These are phyloP conservation scores for Breviolum minutum DNA, from an alignment of 73 alveolate species.

Conservation along the genomic window DNA sequence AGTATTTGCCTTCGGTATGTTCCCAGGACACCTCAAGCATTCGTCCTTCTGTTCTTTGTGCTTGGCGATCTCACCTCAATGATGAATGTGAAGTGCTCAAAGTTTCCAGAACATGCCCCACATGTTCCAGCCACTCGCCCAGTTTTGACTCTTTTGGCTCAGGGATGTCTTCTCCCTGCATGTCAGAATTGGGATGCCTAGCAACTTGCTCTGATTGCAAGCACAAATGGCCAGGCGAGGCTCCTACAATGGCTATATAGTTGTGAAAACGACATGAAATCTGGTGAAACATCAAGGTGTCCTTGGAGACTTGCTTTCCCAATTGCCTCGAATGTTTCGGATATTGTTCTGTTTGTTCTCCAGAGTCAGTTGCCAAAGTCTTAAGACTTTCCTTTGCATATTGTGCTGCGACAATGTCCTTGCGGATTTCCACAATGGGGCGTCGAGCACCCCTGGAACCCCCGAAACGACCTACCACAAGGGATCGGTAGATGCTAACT, in stretches of 20 bases:
- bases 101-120: not conserved
- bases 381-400: not conserved
- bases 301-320: not conserved
- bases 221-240: conserved; percentile 31
- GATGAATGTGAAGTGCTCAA: not conserved
- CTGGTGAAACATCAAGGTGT: not conserved
- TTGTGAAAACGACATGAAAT: not conserved
- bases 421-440: conserved; percentile 33
- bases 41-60: conserved; percentile 94
- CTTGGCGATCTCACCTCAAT: conserved; percentile 90
- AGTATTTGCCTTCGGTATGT: no score
- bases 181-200: not conserved
- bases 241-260: conserved; percentile 23
- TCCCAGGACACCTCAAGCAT: conserved; percentile 33
- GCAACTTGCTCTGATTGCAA: not conserved
- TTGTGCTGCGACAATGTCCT: conserved; percentile 14
- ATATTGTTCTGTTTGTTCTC: not conserved
- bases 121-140: not conserved
- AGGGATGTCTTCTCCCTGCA: not conserved
- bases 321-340: not conserved
- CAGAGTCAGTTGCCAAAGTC: not conserved
- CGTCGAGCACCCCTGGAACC: conserved; percentile 82
- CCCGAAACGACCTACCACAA: conserved; percentile 19
- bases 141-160: not conserved
- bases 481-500: conserved; percentile 77